phyloP scores from a whole-genome alignment of 2,329 filamentous ascomycete species.

The Chrysoporthe cubensis region DNA sequence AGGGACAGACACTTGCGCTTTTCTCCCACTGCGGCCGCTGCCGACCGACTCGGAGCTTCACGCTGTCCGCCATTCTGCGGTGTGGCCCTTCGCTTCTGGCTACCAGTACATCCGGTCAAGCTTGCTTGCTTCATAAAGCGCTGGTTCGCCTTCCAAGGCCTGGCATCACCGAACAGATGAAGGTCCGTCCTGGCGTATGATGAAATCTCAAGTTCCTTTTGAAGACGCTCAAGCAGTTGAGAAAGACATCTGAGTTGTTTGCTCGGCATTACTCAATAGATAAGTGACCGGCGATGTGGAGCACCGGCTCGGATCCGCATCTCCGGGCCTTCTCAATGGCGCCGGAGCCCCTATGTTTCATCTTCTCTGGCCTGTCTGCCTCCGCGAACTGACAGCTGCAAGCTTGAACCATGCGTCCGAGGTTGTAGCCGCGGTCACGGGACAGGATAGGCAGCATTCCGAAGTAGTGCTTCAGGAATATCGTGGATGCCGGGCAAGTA shows the following conservation, averaged over 20 bases:
- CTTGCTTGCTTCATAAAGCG: too few species aligned
- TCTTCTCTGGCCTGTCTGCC: neutral
- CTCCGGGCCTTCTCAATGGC: neutral
- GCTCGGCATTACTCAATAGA: neutral
- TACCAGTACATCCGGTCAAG: neutral
- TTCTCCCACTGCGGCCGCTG: neutral
- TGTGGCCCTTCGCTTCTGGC: too few species aligned
- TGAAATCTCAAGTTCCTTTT: neutral
- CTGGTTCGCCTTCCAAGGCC: too few species aligned
- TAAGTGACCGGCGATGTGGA: conserved; percentile 6
- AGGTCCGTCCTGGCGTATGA: neutral
- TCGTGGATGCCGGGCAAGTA: neutral
- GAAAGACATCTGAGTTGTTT: neutral
- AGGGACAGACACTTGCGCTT: neutral
- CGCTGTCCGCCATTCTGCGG: neutral
- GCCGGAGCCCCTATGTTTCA: neutral
- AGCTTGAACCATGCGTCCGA: neutral
- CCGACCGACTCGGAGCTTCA: neutral
- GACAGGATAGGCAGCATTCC: neutral
- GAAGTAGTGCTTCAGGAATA: neutral
- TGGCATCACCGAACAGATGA: too few species aligned
- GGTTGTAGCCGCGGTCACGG: neutral
- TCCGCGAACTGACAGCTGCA: neutral
- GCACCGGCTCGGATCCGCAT: conserved; percentile 8
- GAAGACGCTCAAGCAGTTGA: neutral